Evolutionary conservation across 2,329 filamentous ascomycete genomes (phyloP), one percentile per base, ranked within the genome.

Genomic region (Apiospora arundinis): DNA sequence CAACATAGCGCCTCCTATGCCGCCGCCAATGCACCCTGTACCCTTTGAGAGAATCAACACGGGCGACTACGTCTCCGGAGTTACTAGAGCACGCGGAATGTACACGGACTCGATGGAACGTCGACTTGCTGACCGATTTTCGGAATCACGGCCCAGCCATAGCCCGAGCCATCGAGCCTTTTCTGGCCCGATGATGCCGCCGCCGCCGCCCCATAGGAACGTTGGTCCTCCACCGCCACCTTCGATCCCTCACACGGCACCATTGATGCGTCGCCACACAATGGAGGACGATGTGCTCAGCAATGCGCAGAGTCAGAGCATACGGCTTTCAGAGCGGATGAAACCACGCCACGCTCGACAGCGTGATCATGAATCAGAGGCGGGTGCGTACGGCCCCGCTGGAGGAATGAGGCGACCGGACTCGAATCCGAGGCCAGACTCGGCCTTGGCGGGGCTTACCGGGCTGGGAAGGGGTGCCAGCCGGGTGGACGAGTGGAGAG

Each of bases 121-220:
- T 63, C 84, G 87, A 28, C 81, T 88, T 12, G 87, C 86, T 4
- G 85, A 86, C 52, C 82, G 87, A 12, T 85, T 88, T 72, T 81
- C 85, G 23, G 87, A 87, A 69, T 80, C 79, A 70, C 82, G 84
- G 25, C 80, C 80, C 49, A 67, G 52, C 66, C 67, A 67, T 40
- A 79, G 72, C 71, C 79, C 77, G 25, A 74, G 69, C 18, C 75
- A 75, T 70, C 76, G 75, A 63, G 28, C 75, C 66, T 74, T 76
- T 73, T 74, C 76, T n/a, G 72, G 77, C 56, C 52, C 77, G 70
- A 72, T 76, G 8, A 74, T 77, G 11, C 76, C 78, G 44, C 76
- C 76, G 8, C 76, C 78, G 7, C 67, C 75, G 0, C 74, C 52
- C 14, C 25, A 25, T 16, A 60, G 52, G 16, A 75, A 78, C 18